These are phyloP conservation scores for Aspergillus cristatus DNA, from an alignment of 495 filamentous ascomycete genomes.

Conservation along the genomic window DNA sequence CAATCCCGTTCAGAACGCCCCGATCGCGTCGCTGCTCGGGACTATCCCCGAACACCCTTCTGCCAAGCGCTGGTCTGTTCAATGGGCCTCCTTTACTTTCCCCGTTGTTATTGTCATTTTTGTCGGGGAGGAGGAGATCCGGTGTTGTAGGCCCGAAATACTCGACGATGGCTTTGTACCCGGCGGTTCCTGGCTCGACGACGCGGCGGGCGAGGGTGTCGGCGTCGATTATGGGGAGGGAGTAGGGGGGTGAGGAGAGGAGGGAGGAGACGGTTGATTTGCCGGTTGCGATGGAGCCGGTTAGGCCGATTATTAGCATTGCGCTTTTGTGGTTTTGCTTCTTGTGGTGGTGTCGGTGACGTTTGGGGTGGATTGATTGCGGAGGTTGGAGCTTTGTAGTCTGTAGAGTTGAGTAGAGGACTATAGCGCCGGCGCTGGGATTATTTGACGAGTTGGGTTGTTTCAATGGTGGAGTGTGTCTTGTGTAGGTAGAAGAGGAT, in stretches of 20 bases:
- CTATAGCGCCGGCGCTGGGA: neutral
- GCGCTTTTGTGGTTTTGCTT: neutral
- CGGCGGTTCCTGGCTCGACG: constrained; percentile 78
- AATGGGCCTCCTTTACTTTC: constrained; percentile 56
- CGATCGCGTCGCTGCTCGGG: constrained; percentile 57
- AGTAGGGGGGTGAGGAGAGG: constrained; percentile 70
- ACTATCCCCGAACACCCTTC: constrained; percentile 71
- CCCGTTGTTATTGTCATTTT: constrained; percentile 19
- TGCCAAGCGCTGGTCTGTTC: constrained; percentile 77
- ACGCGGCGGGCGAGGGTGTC: constrained; percentile 85
- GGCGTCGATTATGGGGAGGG: constrained; percentile 89
- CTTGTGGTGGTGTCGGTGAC: neutral
- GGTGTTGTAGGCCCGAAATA: constrained; percentile 76
- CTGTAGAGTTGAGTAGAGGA: too few species aligned
- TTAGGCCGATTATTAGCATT: constrained; percentile 95
- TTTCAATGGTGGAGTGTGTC: neutral
- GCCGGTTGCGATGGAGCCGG: constrained; percentile 94
- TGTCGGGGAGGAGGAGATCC: constrained; percentile 59
- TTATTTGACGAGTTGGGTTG: neutral
- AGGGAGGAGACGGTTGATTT: constrained; percentile 91
- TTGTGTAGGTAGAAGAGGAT: too few species aligned
- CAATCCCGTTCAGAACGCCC: constrained; percentile 71
- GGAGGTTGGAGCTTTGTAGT: too few species aligned
- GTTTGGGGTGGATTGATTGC: too few species aligned
- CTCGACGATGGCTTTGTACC: constrained; percentile 67